A percentile compares a stretch with the other conserved stretches of the same genome.
These are phyloP conservation scores for Acorus gramineus DNA, from an alignment of 106 monocot species.

Conservation along the genomic window DNA sequence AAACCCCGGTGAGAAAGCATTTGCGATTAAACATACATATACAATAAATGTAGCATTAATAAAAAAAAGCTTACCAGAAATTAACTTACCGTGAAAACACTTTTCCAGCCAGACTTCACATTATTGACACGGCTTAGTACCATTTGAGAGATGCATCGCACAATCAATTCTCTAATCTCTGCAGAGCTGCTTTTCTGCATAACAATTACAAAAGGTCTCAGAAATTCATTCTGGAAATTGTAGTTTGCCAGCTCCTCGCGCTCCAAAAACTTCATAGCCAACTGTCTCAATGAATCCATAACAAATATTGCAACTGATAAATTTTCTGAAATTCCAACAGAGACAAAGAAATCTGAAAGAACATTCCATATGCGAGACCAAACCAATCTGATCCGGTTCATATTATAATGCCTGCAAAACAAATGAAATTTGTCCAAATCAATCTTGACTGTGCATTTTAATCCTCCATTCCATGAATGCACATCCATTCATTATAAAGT, in stretches of 20 bases:
- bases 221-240: slow-evolving; percentile 95
- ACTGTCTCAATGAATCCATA: slow-evolving; percentile 94
- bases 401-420: slow-evolving; percentile 87
- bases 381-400: slow-evolving; percentile 91
- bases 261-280: slow-evolving; percentile 95
- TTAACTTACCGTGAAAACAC: slow-evolving; percentile 71
- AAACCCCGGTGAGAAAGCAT: background rate
- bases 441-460: background rate
- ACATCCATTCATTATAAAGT: no score
- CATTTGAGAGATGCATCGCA: slow-evolving; percentile 93
- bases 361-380: slow-evolving; percentile 98
- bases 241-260: slow-evolving; percentile 93
- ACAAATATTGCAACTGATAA: slow-evolving; percentile 94
- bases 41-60: no score
- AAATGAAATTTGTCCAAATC: slow-evolving; percentile 4
- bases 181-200: slow-evolving; percentile 90
- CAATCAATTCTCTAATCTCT: slow-evolving; percentile 83
- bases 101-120: slow-evolving; percentile 99
- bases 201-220: slow-evolving; percentile 79
- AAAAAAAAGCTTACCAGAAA: background rate
- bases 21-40: no score
- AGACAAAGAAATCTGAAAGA: slow-evolving; percentile 88
- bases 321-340: slow-evolving; percentile 89
- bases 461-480: background rate
- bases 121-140: slow-evolving; percentile 84